Evolutionary conservation across 805 yeast genomes (phyloP).

Genomic region (Saccharomycopsis schoenii): DNA sequence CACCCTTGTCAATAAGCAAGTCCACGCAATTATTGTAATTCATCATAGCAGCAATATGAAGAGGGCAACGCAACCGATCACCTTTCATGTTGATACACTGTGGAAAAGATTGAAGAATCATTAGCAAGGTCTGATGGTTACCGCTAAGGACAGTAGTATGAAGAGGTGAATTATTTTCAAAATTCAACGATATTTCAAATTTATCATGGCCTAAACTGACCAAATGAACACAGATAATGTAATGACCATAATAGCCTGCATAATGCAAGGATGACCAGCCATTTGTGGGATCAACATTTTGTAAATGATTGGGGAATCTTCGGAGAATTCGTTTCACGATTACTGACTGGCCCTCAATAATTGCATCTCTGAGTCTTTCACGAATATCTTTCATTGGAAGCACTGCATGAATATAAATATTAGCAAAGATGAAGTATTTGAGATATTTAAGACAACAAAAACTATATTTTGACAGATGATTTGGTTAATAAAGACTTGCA

Average conservation of each 20-base stretch:
- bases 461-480: too few relatives aligned
- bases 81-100: slow-evolving; percentile 41
- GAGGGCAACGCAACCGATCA: slow-evolving; percentile 44
- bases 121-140: slow-evolving; percentile 63
- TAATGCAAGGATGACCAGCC: slow-evolving; percentile 85
- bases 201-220: slow-evolving; percentile 48
- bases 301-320: slow-evolving; percentile 59
- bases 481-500: too few relatives aligned
- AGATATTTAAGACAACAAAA: too few relatives aligned
- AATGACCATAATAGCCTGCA: slow-evolving; percentile 66
- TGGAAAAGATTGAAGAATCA: slow-evolving; percentile 50
- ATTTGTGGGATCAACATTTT: slow-evolving; percentile 54
- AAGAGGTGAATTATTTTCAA: slow-evolving; percentile 51
- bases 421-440: too few relatives aligned
- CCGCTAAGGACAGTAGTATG: slow-evolving; percentile 60
- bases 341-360: slow-evolving; percentile 49
- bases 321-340: slow-evolving; percentile 57
- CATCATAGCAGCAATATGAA: slow-evolving; percentile 55
- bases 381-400: slow-evolving; percentile 49
- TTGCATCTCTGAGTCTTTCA: slow-evolving; percentile 56
- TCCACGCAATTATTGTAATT: slow-evolving; percentile 57
- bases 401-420: not conserved
- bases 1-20: slow-evolving; percentile 62
- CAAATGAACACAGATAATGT: slow-evolving; percentile 52
- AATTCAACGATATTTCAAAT: slow-evolving; percentile 41